These are phyloP conservation scores for Crucibulum laeve DNA, from an alignment of 768 basidiomycete species.

Conservation along the genomic window DNA sequence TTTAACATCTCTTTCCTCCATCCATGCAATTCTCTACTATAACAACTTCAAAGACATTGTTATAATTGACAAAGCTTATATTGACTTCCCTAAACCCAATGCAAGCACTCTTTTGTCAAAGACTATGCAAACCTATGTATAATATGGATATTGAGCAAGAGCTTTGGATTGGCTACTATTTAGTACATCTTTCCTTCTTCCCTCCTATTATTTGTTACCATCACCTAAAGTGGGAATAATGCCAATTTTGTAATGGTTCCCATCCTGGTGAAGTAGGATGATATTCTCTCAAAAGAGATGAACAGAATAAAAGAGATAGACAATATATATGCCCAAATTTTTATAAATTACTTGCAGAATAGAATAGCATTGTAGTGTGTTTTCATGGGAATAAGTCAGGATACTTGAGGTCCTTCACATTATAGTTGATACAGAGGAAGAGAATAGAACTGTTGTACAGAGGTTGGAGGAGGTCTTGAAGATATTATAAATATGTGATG, in stretches of 20 bases:
- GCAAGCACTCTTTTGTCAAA: constrained; percentile 69
- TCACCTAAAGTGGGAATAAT: constrained; percentile 61
- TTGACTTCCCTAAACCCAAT: constrained; percentile 76
- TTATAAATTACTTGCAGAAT: constrained; percentile 83
- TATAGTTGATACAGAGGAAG: constrained; percentile 81
- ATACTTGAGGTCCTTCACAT: constrained; percentile 82
- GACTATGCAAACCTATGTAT: constrained; percentile 89
- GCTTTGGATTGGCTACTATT: constrained; percentile 94
- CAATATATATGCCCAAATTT: constrained; percentile 56
- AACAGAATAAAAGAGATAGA: constrained; percentile 48
- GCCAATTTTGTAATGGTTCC: constrained; percentile 91
- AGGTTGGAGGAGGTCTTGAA: constrained; percentile 50
- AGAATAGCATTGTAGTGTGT: constrained; percentile 83
- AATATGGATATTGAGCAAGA: constrained; percentile 93
- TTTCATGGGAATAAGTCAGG: constrained; percentile 85
- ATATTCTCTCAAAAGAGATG: constrained; percentile 15
- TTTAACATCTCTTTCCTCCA: constrained; percentile 59
- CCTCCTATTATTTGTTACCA: background rate
- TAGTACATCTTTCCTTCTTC: constrained; percentile 48
- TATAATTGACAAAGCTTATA: constrained; percentile 95
- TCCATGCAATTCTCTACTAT: constrained; percentile 72
- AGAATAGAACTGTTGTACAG: constrained; percentile 60
- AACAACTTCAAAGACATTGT: constrained; percentile 86
- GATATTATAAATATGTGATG: constrained; percentile 13
- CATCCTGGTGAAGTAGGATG: constrained; percentile 49